A percentile compares a stretch with the other conserved stretches of the same genome.
Conservation (phyloP, 306 rosid species). For the Purshia tridentata region DNA sequence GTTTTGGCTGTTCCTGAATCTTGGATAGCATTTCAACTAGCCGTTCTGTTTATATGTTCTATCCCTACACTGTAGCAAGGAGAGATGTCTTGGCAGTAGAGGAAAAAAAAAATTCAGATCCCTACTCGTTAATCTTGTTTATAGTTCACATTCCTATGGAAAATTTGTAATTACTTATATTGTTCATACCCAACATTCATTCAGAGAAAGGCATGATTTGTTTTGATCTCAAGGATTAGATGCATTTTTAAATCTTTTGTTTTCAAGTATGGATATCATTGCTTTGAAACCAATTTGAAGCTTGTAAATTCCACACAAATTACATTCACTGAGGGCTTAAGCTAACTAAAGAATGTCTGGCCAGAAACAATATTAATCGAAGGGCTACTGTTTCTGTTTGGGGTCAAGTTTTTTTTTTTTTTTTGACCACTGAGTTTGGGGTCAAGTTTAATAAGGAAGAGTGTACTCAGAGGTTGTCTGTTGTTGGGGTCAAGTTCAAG, state of each 20-base stretch:
- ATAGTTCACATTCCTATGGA: constrained; percentile 22
- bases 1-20: constrained; percentile 78
- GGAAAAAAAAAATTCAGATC: not conserved
- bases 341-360: no score
- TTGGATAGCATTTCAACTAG: not conserved
- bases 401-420: no score
- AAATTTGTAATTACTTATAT: constrained; percentile 18
- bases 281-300: not conserved
- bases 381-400: no score
- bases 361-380: no score
- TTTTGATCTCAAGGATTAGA: not conserved
- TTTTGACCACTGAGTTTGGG: no score
- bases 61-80: constrained; percentile 13
- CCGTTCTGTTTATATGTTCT: constrained; percentile 13
- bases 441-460: no score
- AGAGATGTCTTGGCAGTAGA: not conserved
- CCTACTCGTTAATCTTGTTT: constrained; percentile 16
- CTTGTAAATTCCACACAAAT: not conserved
- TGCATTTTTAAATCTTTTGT: not conserved
- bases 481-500: no score
- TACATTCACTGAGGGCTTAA: not conserved
- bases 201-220: constrained; percentile 15
- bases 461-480: no score
- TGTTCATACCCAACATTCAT: constrained; percentile 25
- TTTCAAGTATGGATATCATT: no score